phyloP scores from a whole-genome alignment of 75 land plant genomes.

The Azolla pinnata region DNA sequence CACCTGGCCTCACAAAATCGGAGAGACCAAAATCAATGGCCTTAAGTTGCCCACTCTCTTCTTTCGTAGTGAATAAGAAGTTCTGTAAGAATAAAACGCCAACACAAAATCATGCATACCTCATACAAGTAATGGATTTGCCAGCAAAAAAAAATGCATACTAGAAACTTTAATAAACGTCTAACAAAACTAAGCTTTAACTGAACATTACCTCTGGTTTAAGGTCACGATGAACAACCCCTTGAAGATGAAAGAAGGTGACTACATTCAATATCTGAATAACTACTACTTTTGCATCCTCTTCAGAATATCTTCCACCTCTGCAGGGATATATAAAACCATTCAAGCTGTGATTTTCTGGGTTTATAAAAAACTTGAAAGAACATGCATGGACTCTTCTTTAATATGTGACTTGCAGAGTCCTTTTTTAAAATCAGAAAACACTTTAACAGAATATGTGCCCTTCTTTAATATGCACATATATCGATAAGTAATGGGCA shows the following conservation, averaged over 20 bases:
- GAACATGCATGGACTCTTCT: neutral
- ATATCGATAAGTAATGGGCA: too few relatives aligned
- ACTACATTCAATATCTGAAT: slow-evolving; percentile 76
- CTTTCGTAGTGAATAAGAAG: slow-evolving; percentile 64
- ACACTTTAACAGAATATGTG: too few relatives aligned
- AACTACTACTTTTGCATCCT: slow-evolving; percentile 80
- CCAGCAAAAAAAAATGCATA: too few relatives aligned
- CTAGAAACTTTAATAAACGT: neutral
- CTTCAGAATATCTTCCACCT: slow-evolving; percentile 90
- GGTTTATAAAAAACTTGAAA: too few relatives aligned
- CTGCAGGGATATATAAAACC: slow-evolving; percentile 23
- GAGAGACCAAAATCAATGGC: slow-evolving; percentile 91
- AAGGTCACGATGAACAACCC: slow-evolving; percentile 91
- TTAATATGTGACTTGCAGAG: too few relatives aligned
- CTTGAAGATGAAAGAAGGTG: slow-evolving; percentile 89
- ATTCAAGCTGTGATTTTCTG: too few relatives aligned
- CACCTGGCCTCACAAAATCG: slow-evolving; percentile 96
- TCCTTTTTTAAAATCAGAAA: too few relatives aligned
- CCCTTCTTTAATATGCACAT: too few relatives aligned
- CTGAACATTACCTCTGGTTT: slow-evolving; percentile 99
- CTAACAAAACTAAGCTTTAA: too few relatives aligned
- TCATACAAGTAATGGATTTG: too few relatives aligned
- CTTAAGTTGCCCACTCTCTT: slow-evolving; percentile 58
- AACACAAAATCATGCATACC: too few relatives aligned
- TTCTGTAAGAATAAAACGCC: slow-evolving; percentile 36